Evolutionary conservation across 495 filamentous ascomycete genomes (phyloP), one percentile per base, ranked within the genome.

Genomic region (Haplographium delicatum): DNA sequence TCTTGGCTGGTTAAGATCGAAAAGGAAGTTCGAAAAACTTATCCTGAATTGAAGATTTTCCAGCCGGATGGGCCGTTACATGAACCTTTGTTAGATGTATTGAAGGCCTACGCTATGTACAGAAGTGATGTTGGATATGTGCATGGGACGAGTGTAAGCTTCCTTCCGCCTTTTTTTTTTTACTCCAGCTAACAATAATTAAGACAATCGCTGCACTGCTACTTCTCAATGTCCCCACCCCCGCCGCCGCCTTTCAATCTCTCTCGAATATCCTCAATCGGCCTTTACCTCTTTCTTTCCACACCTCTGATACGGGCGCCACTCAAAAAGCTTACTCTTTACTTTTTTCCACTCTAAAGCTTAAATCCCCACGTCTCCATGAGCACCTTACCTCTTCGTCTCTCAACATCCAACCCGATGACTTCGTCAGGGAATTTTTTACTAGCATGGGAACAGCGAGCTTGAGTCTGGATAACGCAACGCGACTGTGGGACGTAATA

Each of bases 61-160:
- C 85, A 89, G 60, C 74, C 76, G 38, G 61, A 58, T 10, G 86
- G 78, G 1, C 89, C 90, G 2, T 68, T 95, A n/a, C 80, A 93
- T 54, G 71, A 81, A 28, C 79, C 76, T 26, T 72, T 97, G 10
- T 66, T 86, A 20, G 85, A 97, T 66, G 83, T 97, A 3, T 72
- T 96, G 42, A 78, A 84, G 53, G 93, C 93, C 5, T 96, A 96
- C 64, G 80, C 82, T 34, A 89, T 94, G 87, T 97, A 98, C 67
- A 81, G 93, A 51, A 84, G 82, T 53, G 93, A 98, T 65, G 88
- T 97, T 53, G 91, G 91, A 54, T 96, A 95, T 56, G 78, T 91
- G 44, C 79, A 81, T 47, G 90, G 91, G 49, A 88, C 88, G 55
- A 90, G 95, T 65, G 84, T 87, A 65, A 74, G 80, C 69, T 24